Base-by-base conservation (phyloP, 1,139 yeast genomes). In the Yamadazyma dendronema region DNA sequence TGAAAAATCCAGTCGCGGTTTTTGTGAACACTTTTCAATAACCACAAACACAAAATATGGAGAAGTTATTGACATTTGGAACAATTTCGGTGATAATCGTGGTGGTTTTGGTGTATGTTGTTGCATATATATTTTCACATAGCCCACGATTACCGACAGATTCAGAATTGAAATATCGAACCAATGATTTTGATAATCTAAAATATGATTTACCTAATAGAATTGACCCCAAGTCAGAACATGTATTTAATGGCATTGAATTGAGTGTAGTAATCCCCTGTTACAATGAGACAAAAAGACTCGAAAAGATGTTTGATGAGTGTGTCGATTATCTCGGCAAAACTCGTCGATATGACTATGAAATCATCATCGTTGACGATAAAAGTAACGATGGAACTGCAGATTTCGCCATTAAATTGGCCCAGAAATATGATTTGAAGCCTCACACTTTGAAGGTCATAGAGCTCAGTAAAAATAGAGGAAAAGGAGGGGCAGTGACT, bases 401-500 rank as follows among this genome's bases (percentile, higher is more conserved):
- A 8, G 72, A 75, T 25, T 84, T 71, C 54, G 95, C 96, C 4
- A 58, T 92, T 28, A 57, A 70, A 15, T 72, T 85, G 60, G 95
- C 96, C 2, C 47, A 49, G 5, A 56, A 70, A 25, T 70, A 70
- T 45, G 57, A 64, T 2, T 59, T 87, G 36, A 43, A 58, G 21
- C 81, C 89, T 0, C 85, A 81, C 36, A 71, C 72, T 30, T 53
- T 94, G 56, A 70, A 90, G 46, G 90, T 88, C 29, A 72, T 88
- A 21, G 75, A 74, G 47, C 70, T 92, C 43, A 76, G 64, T 28
- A 61, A 77, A 45, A 92, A 92, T 56, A 72, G 98, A 50, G 98
- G 98, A 21, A 92, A 92, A 62, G 98, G 98, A 15, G 98, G 98
- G 7, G 98, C 97, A 0, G 98, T 94, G 0, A 81, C 95, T 13